Conservation (phyloP, 345 rosid species). For the Arabidopsis arenosa region DNA sequence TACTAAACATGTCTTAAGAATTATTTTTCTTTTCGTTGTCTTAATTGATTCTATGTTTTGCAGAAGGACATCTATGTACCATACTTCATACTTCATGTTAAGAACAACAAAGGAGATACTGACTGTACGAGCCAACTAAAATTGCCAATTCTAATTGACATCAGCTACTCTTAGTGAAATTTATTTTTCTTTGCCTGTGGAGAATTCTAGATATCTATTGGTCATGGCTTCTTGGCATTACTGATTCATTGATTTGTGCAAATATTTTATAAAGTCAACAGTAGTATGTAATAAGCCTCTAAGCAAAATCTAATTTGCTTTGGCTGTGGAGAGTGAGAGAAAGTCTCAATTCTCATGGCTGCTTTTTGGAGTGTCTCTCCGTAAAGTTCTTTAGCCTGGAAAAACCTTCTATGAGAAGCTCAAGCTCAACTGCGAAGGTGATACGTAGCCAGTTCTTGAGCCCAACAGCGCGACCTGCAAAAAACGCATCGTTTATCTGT, state of each 20-base stretch:
- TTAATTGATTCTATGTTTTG: too few species aligned
- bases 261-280: neutral
- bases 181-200: too few species aligned
- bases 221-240: neutral
- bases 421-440: slow-evolving; percentile 59
- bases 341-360: slow-evolving; percentile 11
- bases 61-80: too few species aligned
- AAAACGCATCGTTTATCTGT: neutral
- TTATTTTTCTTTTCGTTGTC: too few species aligned
- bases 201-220: neutral
- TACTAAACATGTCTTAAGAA: too few species aligned
- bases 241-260: neutral
- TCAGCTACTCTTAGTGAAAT: neutral
- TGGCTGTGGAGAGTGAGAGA: neutral
- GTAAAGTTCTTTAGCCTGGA: slow-evolving; percentile 33
- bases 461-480: slow-evolving; percentile 62
- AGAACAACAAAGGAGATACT: neutral
- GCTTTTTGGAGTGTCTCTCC: slow-evolving; percentile 35
- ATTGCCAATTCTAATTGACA: neutral
- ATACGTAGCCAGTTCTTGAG: slow-evolving; percentile 66
- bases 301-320: slow-evolving; percentile 4
- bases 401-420: slow-evolving; percentile 52
- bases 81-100: too few species aligned
- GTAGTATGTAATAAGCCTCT: slow-evolving; percentile 3
- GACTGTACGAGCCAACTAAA: neutral